Base-by-base conservation (phyloP, 495 filamentous ascomycete genomes). In the Margaritispora aquatica region DNA sequence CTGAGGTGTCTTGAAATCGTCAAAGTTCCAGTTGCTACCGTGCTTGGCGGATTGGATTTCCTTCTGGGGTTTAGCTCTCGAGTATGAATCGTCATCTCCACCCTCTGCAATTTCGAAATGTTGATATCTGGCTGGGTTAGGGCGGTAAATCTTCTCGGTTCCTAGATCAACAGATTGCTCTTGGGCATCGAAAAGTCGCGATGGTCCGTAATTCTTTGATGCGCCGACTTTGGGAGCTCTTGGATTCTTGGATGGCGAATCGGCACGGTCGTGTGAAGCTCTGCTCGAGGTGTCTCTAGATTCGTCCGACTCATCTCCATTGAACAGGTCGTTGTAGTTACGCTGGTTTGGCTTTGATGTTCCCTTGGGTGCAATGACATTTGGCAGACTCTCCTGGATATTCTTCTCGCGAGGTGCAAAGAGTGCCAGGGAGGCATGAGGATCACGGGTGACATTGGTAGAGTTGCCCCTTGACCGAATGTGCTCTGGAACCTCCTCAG, bases 81-180 rank as follows among this genome's bases (percentile, higher is more conserved):
- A 4, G 15, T 54, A 34, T 22, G 19, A 5, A 31, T 75, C 69
- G 64, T 71, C 68, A 21, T 70, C 60, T 20, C 80, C 77, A 20
- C 76, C 86, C 62, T 87, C 86, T 36, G 79, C 85, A 68, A 97
- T 84, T 55, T 95, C 87, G 68, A 97, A 97, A 71, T 98, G 93
- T 31, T 85, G 73, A 72, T 86, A 97, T 67, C 89, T 93, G 65
- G 82, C 81, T 11, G 89, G 80, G 64, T 92, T 76, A 10, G 75
- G 66, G 69, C 80, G 75, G 78, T 86, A 74, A 17, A 56, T 54
- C 51, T 69, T 70, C 10, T 60, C 61, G 38, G 68, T 48, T 74
- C 73, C 47, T 17, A 76, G 68, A 48, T 73, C 64, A 54, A 64
- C 61, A 9, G 72, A 69, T n/a, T 71, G 64, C 4, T 79, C 74